These are phyloP conservation scores for Rhodotorula sp. DNA, from an alignment of 1,284 basidiomycete genomes.

Conservation along the genomic window DNA sequence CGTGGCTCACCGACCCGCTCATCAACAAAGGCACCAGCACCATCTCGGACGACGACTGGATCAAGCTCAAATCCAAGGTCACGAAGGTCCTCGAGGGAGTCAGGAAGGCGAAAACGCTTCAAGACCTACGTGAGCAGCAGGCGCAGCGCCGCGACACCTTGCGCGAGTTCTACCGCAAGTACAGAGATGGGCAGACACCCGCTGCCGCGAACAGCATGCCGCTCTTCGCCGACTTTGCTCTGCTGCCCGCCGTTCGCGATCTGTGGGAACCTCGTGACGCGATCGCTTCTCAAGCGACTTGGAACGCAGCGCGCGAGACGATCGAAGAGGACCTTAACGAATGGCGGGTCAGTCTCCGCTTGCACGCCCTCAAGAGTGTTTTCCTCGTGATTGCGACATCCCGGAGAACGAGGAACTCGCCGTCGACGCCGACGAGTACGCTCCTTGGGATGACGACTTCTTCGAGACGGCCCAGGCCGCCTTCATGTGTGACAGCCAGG, in stretches of 20 bases:
- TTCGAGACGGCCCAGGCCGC: background rate
- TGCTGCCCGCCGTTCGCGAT: background rate
- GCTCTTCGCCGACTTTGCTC: slow-evolving; percentile 23
- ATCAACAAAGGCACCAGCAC: background rate
- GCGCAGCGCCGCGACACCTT: background rate
- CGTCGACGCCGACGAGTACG: slow-evolving; percentile 4
- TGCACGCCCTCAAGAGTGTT: background rate
- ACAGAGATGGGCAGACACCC: background rate
- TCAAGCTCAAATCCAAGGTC: background rate
- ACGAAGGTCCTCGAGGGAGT: background rate
- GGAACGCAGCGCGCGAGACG: background rate
- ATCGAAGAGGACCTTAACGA: slow-evolving; percentile 7
- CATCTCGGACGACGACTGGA: slow-evolving; percentile 5
- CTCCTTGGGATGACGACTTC: background rate
- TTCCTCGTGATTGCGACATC: slow-evolving; percentile 1
- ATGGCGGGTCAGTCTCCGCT: background rate
- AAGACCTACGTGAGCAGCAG: background rate
- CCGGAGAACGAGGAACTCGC: slow-evolving; percentile 10
- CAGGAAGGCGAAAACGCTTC: background rate
- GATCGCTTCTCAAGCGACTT: background rate
- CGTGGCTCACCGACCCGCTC: background rate
- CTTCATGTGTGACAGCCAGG: slow-evolving; percentile 6
- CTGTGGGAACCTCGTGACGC: slow-evolving; percentile 5
- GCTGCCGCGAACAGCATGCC: background rate
- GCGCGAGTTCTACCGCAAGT: background rate